Evolutionary conservation across 164 flowering plant genomes (phyloP), one percentile per base, ranked within the genome.

Genomic region (Tetracentron sinense): DNA sequence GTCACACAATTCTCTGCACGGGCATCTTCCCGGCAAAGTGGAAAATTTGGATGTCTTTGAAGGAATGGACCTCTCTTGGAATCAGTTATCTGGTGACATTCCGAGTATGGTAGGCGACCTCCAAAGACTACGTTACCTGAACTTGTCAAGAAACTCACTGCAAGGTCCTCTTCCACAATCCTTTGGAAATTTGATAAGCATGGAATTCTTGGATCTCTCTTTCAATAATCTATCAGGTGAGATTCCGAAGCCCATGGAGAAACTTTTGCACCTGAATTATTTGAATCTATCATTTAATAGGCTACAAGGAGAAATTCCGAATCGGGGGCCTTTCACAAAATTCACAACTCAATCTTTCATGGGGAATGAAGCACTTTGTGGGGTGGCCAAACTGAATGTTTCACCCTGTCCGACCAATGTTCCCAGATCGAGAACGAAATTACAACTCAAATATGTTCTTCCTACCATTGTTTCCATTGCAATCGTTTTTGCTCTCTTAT

Each of bases 121-220:
- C 19, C 50, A 64, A 49, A 20, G 3, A 11, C 56, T 78, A n/a
- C 7, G 2, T 8, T 6, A 25, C 26, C 70, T 79, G 2, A 58
- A 61, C 7, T 66, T 79, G 47, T 56, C 68, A 0, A 21, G 46
- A 17, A 76, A 76, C 23, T 20, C 14, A 25, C 62, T 79, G 7
- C 55, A 66, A 54, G 78, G 78, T 46, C 29, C 44, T 1, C 56
- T 65, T 4, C 68, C 68, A 25, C 29, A 55, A 19, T 35, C 60
- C 7, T 21, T 56, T 23, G 47, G 61, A 16, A 55, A 27, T 15
- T 30, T 64, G 42, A 56, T 64, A 42, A 31, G 26, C 25, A 21
- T 65, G 20, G 61, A 65, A 15, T 29, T 2, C 22, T 35, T 64
- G 44, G 60, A 64, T 29, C 14, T 64, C 14, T 64, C 68, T 10